Evolutionary conservation across 1,139 yeast genomes (phyloP).

Genomic region (Pneumocystis carinii): DNA sequence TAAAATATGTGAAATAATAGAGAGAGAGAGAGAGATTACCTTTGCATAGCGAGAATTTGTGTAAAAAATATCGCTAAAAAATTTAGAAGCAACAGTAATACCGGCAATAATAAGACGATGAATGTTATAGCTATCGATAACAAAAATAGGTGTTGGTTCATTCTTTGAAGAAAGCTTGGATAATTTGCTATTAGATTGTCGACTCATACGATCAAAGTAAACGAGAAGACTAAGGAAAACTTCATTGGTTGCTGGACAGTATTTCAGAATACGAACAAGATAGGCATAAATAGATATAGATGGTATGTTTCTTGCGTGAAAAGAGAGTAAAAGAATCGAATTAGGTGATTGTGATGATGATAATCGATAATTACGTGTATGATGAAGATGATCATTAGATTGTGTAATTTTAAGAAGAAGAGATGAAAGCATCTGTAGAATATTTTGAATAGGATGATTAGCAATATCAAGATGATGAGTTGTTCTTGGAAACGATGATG

Average conservation of each 20-base stretch:
- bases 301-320: slow-evolving; percentile 91
- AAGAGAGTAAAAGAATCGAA: slow-evolving; percentile 65
- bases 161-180: slow-evolving; percentile 7
- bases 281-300: slow-evolving; percentile 85
- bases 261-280: slow-evolving; percentile 74
- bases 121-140: slow-evolving; percentile 89
- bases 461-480: slow-evolving; percentile 45
- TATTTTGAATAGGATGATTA: slow-evolving; percentile 66
- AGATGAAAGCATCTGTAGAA: slow-evolving; percentile 71
- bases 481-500: not conserved
- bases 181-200: slow-evolving; percentile 13
- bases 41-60: slow-evolving; percentile 92
- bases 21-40: too few species aligned
- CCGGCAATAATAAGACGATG: slow-evolving; percentile 93
- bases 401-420: slow-evolving; percentile 72
- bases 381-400: slow-evolving; percentile 54
- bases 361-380: slow-evolving; percentile 15
- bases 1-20: too few species aligned
- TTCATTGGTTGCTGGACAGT: slow-evolving; percentile 95
- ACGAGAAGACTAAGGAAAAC: slow-evolving; percentile 80
- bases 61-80: slow-evolving; percentile 89
- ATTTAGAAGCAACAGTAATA: slow-evolving; percentile 87
- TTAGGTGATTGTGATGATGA: slow-evolving; percentile 26
- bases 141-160: slow-evolving; percentile 46
- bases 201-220: slow-evolving; percentile 68